A percentile compares a stretch with the other conserved stretches of the same genome.
These are phyloP conservation scores for Nepenthes mirabilis DNA, from an alignment of 148 eudicot genomes.

Conservation along the genomic window DNA sequence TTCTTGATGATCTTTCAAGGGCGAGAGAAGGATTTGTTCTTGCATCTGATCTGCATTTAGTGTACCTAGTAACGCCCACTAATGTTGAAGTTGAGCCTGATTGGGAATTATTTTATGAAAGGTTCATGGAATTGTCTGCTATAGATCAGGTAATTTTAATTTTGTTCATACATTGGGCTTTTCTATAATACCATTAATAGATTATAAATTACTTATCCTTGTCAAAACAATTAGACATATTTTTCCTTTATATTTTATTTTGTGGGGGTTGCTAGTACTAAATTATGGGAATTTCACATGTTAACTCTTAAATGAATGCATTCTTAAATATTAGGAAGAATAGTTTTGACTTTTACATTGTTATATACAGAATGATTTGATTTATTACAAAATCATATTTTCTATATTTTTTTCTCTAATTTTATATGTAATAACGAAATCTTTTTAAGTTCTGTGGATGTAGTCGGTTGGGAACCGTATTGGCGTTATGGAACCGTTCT, in stretches of 20 bases:
- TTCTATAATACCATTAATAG: no score
- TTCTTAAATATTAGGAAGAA: no score
- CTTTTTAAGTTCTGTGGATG: conserved; percentile 11
- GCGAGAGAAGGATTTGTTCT: conserved; percentile 98
- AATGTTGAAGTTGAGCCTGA: conserved; percentile 99
- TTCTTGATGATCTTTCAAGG: conserved; percentile 89
- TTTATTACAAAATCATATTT: no score
- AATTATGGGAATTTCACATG: no score
- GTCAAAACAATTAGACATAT: no score
- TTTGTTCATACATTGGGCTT: background rate
- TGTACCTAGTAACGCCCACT: conserved; percentile 85
- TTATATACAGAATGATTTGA: no score
- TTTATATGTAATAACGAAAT: conserved; percentile 3
- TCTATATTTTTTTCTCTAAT: background rate
- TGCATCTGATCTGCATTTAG: conserved; percentile 97
- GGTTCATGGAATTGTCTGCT: conserved; percentile 76
- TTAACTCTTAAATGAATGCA: no score
- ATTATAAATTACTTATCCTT: no score
- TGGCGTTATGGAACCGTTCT: conserved; percentile 88
- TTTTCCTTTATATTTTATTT: no score
- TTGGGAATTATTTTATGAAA: conserved; percentile 91
- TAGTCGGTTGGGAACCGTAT: conserved; percentile 97
- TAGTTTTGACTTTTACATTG: no score
- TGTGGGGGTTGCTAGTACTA: no score
- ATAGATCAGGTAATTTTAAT: conserved; percentile 64